Evolutionary conservation across 2,329 filamentous ascomycete species (phyloP).

Genomic region (Cadophora malorum): DNA sequence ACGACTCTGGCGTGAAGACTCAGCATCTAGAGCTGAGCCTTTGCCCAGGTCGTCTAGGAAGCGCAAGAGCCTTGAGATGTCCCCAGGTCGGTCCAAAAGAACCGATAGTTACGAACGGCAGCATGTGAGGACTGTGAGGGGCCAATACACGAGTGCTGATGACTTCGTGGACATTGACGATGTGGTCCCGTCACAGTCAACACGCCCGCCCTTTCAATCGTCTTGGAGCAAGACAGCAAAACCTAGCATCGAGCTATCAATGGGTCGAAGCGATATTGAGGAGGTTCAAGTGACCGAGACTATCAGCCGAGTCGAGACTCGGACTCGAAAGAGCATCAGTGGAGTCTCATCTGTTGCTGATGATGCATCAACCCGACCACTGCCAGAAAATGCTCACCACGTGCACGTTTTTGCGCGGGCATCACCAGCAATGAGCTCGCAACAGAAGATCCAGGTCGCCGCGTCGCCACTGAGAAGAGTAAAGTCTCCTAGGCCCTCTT

Average conservation of each 20-base stretch:
- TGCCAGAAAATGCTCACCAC: not conserved
- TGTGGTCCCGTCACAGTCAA: slow-evolving; percentile 22
- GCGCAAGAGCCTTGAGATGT: slow-evolving; percentile 45
- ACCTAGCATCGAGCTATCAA: slow-evolving; percentile 30
- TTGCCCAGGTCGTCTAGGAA: slow-evolving; percentile 40
- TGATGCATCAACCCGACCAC: slow-evolving; percentile 14
- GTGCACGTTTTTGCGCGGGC: not conserved
- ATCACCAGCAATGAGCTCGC: not conserved
- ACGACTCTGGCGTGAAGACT: slow-evolving; percentile 40
- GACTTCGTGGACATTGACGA: slow-evolving; percentile 46
- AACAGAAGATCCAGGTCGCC: slow-evolving; percentile 35
- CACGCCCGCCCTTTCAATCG: slow-evolving; percentile 6
- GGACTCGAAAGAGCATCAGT: slow-evolving; percentile 39
- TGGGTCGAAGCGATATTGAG: slow-evolving; percentile 27
- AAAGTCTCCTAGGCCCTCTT: slow-evolving; percentile 19
- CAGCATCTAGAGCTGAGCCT: slow-evolving; percentile 41
- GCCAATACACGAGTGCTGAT: slow-evolving; percentile 26
- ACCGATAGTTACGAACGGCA: slow-evolving; percentile 25
- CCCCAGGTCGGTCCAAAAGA: slow-evolving; percentile 27
- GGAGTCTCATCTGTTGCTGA: slow-evolving; percentile 33
- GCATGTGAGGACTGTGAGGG: slow-evolving; percentile 7
- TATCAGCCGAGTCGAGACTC: slow-evolving; percentile 38
- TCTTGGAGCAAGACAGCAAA: slow-evolving; percentile 13
- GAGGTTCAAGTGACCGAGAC: slow-evolving; percentile 39
- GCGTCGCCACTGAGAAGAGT: slow-evolving; percentile 36